A percentile compares a stretch with the other conserved stretches of the same genome.
Evolutionary conservation across 1,139 yeast species (phyloP).

Genomic region (Candida sp.): DNA sequence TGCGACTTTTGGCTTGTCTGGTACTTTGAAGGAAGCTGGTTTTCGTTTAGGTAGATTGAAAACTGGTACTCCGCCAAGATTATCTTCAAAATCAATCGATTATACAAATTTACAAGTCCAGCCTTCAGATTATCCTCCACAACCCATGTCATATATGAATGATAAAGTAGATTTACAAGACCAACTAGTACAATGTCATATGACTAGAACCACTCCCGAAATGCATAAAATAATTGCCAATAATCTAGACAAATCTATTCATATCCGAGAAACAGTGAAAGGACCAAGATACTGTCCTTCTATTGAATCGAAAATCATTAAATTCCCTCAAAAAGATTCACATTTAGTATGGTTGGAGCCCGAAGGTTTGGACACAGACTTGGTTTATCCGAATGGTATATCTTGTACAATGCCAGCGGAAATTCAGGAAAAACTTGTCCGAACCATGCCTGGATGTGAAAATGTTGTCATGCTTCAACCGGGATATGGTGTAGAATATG

Average conservation of each 20-base stretch:
- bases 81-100: conserved; percentile 69
- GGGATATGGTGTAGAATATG: conserved; percentile 98
- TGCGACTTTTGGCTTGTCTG: conserved; percentile 86
- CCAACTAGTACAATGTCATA: conserved; percentile 65
- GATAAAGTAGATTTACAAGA: conserved; percentile 58
- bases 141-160: conserved; percentile 89
- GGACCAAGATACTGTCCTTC: conserved; percentile 99
- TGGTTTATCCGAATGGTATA: conserved; percentile 94
- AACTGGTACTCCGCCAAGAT: conserved; percentile 96
- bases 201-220: conserved; percentile 73
- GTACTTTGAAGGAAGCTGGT: conserved; percentile 72
- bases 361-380: conserved; percentile 82
- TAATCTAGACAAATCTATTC: conserved; percentile 80
- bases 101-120: conserved; percentile 60
- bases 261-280: conserved; percentile 88
- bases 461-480: conserved; percentile 87
- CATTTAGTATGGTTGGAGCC: conserved; percentile 97
- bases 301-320: conserved; percentile 81
- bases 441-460: conserved; percentile 84
- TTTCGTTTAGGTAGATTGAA: conserved; percentile 86
- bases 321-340: conserved; percentile 70
- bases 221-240: conserved; percentile 67
- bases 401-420: conserved; percentile 97
- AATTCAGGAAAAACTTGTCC: conserved; percentile 71
- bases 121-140: conserved; percentile 74